Evolutionary conservation across 2,329 filamentous ascomycete species (phyloP), one percentile per base, ranked within the genome.

Genomic region (Xenoacremonium recifei): DNA sequence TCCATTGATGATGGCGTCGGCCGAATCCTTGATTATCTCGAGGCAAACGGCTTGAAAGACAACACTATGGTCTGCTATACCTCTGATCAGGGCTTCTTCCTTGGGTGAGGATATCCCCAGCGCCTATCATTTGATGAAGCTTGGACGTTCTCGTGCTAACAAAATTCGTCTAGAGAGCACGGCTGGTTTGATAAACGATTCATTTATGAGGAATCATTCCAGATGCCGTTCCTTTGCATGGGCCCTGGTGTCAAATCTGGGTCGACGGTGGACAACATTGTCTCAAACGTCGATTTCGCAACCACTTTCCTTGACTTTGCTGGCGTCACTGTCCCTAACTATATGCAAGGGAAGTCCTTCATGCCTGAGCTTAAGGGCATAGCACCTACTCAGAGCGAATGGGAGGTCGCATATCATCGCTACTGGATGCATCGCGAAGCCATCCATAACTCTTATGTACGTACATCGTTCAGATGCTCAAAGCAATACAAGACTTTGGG

Each of bases 111-210:
- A n/a, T n/a, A n/a, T n/a, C n/a, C n/a, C n/a, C n/a, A n/a, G n/a
- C n/a, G n/a, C n/a, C n/a, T n/a, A n/a, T n/a, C n/a, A n/a, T n/a
- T n/a, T n/a, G n/a, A n/a, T n/a, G n/a, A n/a, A n/a, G n/a, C n/a
- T n/a, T n/a, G n/a, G n/a, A n/a, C n/a, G n/a, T n/a, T n/a, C n/a
- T n/a, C n/a, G n/a, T n/a, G n/a, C n/a, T n/a, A n/a, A n/a, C n/a
- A n/a, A n/a, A n/a, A n/a, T n/a, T n/a, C n/a, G n/a, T n/a, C n/a
- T n/a, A n/a, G n/a, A n/a, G 75, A 79, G 44, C 76, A 79, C 45
- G 75, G 75, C 39, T 79, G 73, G 75, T 78, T 77, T 49, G 75
- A 78, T 54, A 79, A 79, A 58, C 69, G 75, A 3, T 77, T 79
- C 55, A 77, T 79, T 69, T 79, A 79, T 55, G 75, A 79, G 46